These are phyloP conservation scores for Leavenworthia alabamica DNA, from an alignment of 345 rosid genomes.

Conservation along the genomic window DNA sequence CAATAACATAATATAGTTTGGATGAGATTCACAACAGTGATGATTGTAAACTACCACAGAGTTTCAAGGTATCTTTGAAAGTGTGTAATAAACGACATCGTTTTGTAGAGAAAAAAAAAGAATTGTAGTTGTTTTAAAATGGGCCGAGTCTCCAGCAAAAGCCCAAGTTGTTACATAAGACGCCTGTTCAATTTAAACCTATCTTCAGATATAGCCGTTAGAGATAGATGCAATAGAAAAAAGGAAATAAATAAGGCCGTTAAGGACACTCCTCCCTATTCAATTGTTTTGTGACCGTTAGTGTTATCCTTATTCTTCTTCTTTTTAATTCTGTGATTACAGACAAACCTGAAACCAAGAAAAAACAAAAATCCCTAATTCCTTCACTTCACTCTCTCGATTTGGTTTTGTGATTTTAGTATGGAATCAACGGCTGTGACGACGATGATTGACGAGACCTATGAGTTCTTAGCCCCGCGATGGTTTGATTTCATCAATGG, in stretches of 20 bases:
- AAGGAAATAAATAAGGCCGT: conserved; percentile 30
- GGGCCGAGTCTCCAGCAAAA: too few relatives aligned
- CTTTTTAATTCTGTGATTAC: conserved; percentile 16
- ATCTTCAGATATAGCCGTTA: conserved; percentile 70
- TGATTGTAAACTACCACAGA: too few relatives aligned
- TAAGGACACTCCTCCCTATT: conserved; percentile 24
- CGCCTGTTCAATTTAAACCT: too few relatives aligned
- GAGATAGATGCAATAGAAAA: not conserved
- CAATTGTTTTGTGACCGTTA: conserved; percentile 59
- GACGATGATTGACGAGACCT: conserved; percentile 49
- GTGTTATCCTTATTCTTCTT: conserved; percentile 15
- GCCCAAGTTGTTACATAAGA: too few relatives aligned
- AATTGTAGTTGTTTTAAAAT: too few relatives aligned
- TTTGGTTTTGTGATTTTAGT: not conserved
- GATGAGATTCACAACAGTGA: too few relatives aligned
- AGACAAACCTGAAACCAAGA: conserved; percentile 6
- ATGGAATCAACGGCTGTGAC: conserved; percentile 15
- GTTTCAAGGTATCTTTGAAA: too few relatives aligned
- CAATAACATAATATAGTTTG: too few relatives aligned
- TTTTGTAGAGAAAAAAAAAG: too few relatives aligned
- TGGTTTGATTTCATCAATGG: conserved; percentile 75
- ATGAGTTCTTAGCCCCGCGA: conserved; percentile 85
- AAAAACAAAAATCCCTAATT: not conserved
- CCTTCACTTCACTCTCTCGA: not conserved
- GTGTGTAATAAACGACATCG: too few relatives aligned